Percentiles rank a stretch among this genome's conserved stretches.
Conservation (phyloP, 2,329 filamentous ascomycete genomes). For the Nannizziopsis arthrosporioides region DNA sequence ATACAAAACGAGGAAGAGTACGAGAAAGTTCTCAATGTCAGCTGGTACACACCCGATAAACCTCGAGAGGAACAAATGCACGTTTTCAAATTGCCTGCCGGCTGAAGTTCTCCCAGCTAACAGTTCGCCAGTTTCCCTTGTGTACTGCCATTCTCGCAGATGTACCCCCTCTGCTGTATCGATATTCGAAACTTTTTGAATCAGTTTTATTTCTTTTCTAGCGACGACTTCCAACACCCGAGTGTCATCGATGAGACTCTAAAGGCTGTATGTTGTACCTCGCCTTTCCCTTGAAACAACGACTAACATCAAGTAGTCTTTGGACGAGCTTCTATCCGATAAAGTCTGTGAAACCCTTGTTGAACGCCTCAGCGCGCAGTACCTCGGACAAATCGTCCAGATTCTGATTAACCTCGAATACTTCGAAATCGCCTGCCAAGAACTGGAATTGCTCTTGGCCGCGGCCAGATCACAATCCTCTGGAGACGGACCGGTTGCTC, state of each 20-base stretch:
- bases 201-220: conserved; percentile 95
- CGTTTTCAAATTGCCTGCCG: conserved; percentile 23
- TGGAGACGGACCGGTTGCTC: conserved; percentile 61
- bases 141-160: conserved; percentile 94
- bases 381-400: conserved; percentile 94
- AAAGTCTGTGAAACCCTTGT: conserved; percentile 87
- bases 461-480: conserved; percentile 72
- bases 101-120: not conserved
- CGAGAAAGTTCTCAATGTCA: conserved; percentile 88
- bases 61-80: conserved; percentile 62
- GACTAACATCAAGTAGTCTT: conserved; percentile 43
- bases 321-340: conserved; percentile 88
- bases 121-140: conserved; percentile 60
- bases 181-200: conserved; percentile 96
- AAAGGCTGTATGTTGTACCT: conserved; percentile 47
- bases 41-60: conserved; percentile 86
- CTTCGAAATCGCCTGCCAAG: conserved; percentile 84
- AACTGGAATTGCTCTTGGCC: conserved; percentile 77
- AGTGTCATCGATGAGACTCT: conserved; percentile 84
- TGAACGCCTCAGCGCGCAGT: conserved; percentile 79
- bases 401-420: conserved; percentile 96
- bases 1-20: conserved; percentile 85
- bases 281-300: not conserved
- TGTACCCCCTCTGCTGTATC: conserved; percentile 98
- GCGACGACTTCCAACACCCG: conserved; percentile 88